These are phyloP conservation scores for Aspergillus wentii DNA, from an alignment of 495 filamentous ascomycete species.

Conservation along the genomic window DNA sequence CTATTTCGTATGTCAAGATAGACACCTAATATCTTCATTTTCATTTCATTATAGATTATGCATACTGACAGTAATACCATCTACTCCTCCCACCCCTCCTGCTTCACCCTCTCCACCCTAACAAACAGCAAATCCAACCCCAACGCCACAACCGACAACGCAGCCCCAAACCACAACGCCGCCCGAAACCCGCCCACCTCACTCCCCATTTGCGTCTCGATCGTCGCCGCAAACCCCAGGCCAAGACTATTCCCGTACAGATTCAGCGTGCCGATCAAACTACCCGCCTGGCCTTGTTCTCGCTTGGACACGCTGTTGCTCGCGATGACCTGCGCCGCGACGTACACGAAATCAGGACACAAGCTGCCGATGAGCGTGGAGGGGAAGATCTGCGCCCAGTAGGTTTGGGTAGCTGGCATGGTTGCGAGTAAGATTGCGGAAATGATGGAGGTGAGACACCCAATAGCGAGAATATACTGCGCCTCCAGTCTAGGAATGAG, in stretches of 20 bases:
- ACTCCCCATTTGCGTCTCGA: constrained; percentile 31
- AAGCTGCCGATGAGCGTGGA: constrained; percentile 39
- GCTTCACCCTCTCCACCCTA: constrained; percentile 32
- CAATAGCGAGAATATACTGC: constrained; percentile 48
- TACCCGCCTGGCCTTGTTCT: constrained; percentile 47
- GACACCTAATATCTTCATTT: not conserved
- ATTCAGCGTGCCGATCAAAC: constrained; percentile 41
- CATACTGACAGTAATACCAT: too few relatives aligned
- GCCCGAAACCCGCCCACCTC: constrained; percentile 31
- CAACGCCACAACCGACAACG: constrained; percentile 33
- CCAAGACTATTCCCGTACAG: constrained; percentile 45
- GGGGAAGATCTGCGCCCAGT: constrained; percentile 49
- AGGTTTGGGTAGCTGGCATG: constrained; percentile 42
- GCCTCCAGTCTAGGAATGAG: constrained; percentile 42
- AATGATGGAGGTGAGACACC: constrained; percentile 30
- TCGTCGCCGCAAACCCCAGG: constrained; percentile 46
- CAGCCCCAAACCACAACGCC: constrained; percentile 40
- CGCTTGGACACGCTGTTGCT: constrained; percentile 44
- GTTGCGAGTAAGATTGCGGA: constrained; percentile 40
- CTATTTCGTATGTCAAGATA: not conserved
- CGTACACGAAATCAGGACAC: constrained; percentile 48
- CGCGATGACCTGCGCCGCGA: constrained; percentile 50
- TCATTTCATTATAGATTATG: not conserved
- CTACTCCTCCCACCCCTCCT: constrained; percentile 38
- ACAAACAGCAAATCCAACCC: constrained; percentile 36